A percentile compares a stretch with the other conserved stretches of the same genome.
Conservation (phyloP, 2,329 filamentous ascomycete species). For the Teratosphaeria zuluensis region DNA sequence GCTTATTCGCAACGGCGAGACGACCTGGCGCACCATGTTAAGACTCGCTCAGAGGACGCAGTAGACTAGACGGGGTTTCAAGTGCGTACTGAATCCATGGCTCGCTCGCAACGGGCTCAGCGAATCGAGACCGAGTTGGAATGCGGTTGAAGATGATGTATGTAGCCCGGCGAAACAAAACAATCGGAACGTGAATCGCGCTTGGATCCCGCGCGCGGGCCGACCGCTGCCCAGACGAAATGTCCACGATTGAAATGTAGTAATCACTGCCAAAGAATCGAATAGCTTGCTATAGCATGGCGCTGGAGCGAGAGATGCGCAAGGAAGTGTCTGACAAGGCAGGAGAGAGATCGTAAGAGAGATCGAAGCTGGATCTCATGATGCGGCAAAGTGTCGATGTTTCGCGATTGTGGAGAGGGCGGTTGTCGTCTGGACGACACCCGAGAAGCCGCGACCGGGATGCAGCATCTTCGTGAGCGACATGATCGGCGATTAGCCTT, state of each 20-base stretch:
- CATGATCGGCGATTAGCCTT: neutral
- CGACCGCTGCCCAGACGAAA: neutral
- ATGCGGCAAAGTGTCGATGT: neutral
- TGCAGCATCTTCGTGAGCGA: neutral
- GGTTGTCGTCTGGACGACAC: neutral
- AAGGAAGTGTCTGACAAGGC: neutral
- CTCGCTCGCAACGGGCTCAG: neutral
- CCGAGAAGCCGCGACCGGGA: neutral
- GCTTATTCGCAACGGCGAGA: slow-evolving; percentile 70
- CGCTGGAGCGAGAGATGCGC: neutral
- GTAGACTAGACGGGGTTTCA: neutral
- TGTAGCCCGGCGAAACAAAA: neutral
- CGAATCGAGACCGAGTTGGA: neutral
- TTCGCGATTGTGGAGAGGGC: neutral
- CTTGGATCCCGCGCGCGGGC: neutral
- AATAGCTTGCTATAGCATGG: neutral
- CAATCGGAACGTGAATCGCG: neutral
- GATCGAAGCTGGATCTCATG: neutral
- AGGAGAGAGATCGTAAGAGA: neutral
- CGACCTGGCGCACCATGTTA: slow-evolving; percentile 44
- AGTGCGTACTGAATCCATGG: slow-evolving; percentile 10
- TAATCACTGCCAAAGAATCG: neutral
- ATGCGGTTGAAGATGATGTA: neutral
- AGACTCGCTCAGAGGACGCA: slow-evolving; percentile 1
- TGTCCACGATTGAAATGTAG: neutral